These are phyloP conservation scores for Neurospora terricola DNA, from an alignment of 495 filamentous ascomycete species.

Conservation along the genomic window DNA sequence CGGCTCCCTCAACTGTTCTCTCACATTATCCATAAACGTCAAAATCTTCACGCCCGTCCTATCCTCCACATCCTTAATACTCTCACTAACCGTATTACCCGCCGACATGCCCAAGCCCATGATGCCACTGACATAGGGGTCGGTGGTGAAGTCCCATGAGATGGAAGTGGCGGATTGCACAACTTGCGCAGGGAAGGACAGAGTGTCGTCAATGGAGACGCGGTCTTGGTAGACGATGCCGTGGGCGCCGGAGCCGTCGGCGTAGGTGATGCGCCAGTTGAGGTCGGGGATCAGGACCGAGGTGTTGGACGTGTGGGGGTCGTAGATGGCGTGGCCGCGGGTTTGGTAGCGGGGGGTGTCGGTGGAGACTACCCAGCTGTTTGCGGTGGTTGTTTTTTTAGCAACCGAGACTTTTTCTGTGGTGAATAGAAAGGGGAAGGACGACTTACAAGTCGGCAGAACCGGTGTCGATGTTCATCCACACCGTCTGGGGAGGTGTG, in stretches of 20 bases:
- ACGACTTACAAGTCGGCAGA: constrained; percentile 53
- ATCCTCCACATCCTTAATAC: not conserved
- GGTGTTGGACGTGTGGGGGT: constrained; percentile 32
- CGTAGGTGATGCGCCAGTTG: constrained; percentile 59
- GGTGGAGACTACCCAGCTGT: constrained; percentile 12
- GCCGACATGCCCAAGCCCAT: constrained; percentile 62
- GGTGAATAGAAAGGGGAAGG: constrained; percentile 37
- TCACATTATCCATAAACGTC: constrained; percentile 62
- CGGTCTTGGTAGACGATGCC: constrained; percentile 58
- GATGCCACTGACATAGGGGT: constrained; percentile 53
- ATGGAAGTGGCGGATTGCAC: constrained; percentile 55
- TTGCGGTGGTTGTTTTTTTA: too few species aligned
- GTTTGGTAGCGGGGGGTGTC: constrained; percentile 4
- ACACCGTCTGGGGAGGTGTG: constrained; percentile 41
- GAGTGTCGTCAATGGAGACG: constrained; percentile 51
- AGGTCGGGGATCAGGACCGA: constrained; percentile 39
- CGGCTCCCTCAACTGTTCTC: constrained; percentile 39
- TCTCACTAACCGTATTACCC: constrained; percentile 47
- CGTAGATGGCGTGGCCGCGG: constrained; percentile 47
- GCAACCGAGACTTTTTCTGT: constrained; percentile 17
- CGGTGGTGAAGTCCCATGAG: constrained; percentile 45
- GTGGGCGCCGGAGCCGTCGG: constrained; percentile 51
- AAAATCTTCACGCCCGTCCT: constrained; percentile 37
- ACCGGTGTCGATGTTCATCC: constrained; percentile 62
- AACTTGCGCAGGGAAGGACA: constrained; percentile 46